Base-by-base conservation (phyloP, 73 alveolate species). In the Tetrahymena elliotti region DNA sequence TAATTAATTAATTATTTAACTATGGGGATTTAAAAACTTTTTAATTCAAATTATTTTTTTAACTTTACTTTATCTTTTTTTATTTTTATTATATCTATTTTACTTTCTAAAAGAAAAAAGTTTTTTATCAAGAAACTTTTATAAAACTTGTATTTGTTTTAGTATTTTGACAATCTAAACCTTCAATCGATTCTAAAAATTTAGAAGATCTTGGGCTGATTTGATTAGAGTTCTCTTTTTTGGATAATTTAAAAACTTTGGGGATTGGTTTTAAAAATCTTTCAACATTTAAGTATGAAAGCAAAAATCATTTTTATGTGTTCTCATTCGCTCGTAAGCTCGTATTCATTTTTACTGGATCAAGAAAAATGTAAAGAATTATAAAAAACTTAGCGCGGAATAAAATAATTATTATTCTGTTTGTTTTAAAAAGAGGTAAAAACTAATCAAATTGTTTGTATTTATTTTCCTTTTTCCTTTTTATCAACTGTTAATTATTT, bases 121-220 rank as follows among this genome's bases (percentile, higher is more conserved):
- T 68, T 68, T 68, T 53, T 68, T 68, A 68, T 27, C 15, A 68
- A 68, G 88, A 68, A 68, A 68, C 88, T 68, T 68, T 27, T 68
- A 68, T 68, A 68, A 68, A 68, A 68, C 88, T 68, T 68, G 16
- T 0, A 22, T 68, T 68, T n/a, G n/a, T 68, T 68, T 68, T 18
- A 6, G 11, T 3, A 68, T 68, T 68, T 68, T 68, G 88, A 68
- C 88, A 27, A 68, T 68, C 88, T 68, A 68, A 68, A 68, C 88
- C 88, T 68, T 68, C n/a, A 36, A 68, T 68, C 88, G n/a, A 68
- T 68, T 68, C 88, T 68, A 68, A 68, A 27, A 68, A 22, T 68
- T 68, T 68, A 68, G 88, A 68, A 68, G 88, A 68, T 68, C 88
- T 68, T 68, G n/a, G 88, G 88, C 88, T 68, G 88, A 68, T 68